Base-by-base conservation (phyloP, 345 rosid genomes). In the Ceriops tagal region DNA sequence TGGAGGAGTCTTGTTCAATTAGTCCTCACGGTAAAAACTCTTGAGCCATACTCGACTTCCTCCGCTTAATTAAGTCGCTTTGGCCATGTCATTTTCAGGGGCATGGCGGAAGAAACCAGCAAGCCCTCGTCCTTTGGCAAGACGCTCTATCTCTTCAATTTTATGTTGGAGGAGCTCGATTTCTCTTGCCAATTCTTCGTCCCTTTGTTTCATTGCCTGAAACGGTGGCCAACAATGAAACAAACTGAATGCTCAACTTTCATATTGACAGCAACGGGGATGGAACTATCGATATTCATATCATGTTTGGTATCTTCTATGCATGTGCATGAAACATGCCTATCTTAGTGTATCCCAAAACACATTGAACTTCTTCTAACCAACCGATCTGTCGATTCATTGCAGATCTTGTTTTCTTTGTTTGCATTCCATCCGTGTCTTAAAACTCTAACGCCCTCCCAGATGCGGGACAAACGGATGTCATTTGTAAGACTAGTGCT, bases 171-270 rank as follows among this genome's bases (percentile, higher is more conserved):
- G 85, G 34, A 46, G 69, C 70, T 76, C 83, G 49, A 81, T 35
- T 75, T 83, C 85, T 73, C 52, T 77, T 4, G 77, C 73, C 62
- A 85, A 56, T 31, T 78, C 82, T 74, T 82, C 92, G n/a, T 82
- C 82, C 69, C 66, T 82, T 77, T 75, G 80, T 75, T 78, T 88
- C 85, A 85, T 70, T 68, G 76, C 89, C 89, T 88, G 62, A 6
- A 19, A 64, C 47, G 49, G 9, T 32, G 27, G 26, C 13, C 22
- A 52, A 68, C 47, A 31, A 34, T 30, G 4, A 27, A 51, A 35
- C 13, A 20, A 65, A 28, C 37, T 34, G 22, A 28, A 52, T 28
- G 31, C 52, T 26, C 22, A 43, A 61, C 46, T 64, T 22, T 53
- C 5, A 51, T 46, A 46, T 30, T 51, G 20, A 47, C 28, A n/a